Conservation (phyloP, 805 yeast genomes). For the Hanseniaspora vineae region DNA sequence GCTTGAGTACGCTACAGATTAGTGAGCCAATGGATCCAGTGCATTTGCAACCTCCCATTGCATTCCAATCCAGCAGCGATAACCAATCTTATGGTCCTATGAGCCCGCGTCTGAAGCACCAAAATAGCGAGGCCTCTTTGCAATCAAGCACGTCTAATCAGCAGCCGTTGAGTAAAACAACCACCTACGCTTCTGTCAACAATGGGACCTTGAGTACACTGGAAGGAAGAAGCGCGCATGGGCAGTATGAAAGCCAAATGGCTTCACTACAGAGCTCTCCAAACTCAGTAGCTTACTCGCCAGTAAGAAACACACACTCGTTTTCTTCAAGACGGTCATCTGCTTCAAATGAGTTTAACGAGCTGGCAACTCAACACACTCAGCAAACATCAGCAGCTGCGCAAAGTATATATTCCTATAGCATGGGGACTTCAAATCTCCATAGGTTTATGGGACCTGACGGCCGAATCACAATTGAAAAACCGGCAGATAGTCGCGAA, state of each 20-base stretch:
- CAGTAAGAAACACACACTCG: not conserved
- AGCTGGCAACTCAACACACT: not conserved
- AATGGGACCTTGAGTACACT: not conserved
- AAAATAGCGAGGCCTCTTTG: not conserved
- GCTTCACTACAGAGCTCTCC: too few species aligned
- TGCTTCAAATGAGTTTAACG: not conserved
- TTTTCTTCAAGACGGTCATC: not conserved
- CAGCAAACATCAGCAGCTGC: not conserved
- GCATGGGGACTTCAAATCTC: conserved; percentile 15
- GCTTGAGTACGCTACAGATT: not conserved
- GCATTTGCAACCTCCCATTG: conserved; percentile 1
- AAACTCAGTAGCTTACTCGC: not conserved
- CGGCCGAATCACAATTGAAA: conserved; percentile 35
- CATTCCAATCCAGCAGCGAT: not conserved
- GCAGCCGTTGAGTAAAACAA: not conserved
- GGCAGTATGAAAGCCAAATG: not conserved
- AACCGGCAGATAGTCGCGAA: conserved; percentile 51
- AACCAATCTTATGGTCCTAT: not conserved
- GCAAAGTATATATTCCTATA: conserved; percentile 17
- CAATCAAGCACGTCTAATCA: not conserved
- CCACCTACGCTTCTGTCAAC: not conserved
- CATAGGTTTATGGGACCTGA: conserved; percentile 17
- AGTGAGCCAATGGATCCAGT: conserved; percentile 6
- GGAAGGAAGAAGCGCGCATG: not conserved
- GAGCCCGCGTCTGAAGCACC: not conserved